Evolutionary conservation across 257 asterid genomes (phyloP).

Genomic region (Solanum bulbocastanum): DNA sequence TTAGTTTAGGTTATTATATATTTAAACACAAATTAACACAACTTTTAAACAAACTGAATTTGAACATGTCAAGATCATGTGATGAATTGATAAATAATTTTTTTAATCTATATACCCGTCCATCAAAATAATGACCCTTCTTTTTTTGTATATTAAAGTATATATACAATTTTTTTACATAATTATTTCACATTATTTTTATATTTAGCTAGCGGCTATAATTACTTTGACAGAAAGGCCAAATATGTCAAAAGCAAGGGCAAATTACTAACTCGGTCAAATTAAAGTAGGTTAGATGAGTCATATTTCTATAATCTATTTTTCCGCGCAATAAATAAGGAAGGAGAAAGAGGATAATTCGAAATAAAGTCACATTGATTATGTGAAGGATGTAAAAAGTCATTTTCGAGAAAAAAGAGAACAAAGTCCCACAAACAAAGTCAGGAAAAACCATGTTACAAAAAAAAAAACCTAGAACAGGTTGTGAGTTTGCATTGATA

Average conservation of each 20-base stretch:
- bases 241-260: neutral
- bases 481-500: neutral
- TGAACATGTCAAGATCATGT: neutral
- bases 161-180: neutral
- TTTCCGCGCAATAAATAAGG: neutral
- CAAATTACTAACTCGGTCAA: neutral
- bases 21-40: neutral
- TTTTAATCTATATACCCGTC: too few relatives aligned
- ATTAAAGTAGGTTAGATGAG: neutral
- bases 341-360: neutral
- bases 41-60: neutral
- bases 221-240: neutral
- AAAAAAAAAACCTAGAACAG: too few relatives aligned
- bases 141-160: neutral
- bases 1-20: neutral
- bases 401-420: neutral
- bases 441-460: neutral
- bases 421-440: neutral
- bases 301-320: neutral
- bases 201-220: neutral
- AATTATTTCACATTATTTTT: neutral
- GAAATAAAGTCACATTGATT: neutral
- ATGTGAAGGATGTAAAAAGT: neutral
- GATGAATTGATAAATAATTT: neutral
- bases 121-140: neutral